These are phyloP conservation scores for Kappamyces sp. DNA, from an alignment of 192 early-diverging fungal genomes.

Conservation along the genomic window DNA sequence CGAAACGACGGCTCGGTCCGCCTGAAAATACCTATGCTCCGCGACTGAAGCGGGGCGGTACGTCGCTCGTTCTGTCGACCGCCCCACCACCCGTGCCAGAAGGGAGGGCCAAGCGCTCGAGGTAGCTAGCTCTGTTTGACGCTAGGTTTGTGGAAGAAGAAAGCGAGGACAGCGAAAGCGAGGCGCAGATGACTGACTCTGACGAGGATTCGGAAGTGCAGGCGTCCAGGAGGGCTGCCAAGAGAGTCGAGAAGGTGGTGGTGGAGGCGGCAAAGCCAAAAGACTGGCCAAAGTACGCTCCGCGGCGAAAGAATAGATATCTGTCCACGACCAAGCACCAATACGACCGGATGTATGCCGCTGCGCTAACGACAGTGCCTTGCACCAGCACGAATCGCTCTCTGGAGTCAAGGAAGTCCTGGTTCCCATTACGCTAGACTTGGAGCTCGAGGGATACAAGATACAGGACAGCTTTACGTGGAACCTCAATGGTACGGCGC, in stretches of 20 bases:
- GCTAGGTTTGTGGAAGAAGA: constrained; percentile 4
- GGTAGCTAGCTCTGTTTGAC: no score
- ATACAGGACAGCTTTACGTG: constrained; percentile 47
- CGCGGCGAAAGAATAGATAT: not conserved
- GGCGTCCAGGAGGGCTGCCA: not conserved
- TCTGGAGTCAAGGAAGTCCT: constrained; percentile 16
- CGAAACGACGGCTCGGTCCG: not conserved
- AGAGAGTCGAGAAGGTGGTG: not conserved
- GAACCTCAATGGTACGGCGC: constrained; percentile 49
- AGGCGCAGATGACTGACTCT: not conserved
- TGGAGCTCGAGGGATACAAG: constrained; percentile 49
- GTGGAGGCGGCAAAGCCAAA: not conserved
- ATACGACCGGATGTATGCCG: constrained; percentile 1
- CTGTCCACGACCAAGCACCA: constrained; percentile 3
- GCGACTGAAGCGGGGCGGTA: not conserved
- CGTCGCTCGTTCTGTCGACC: not conserved
- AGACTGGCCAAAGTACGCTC: not conserved
- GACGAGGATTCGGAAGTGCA: not conserved
- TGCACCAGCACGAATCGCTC: not conserved
- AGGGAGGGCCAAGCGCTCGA: not conserved
- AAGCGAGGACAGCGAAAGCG: not conserved
- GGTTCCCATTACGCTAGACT: constrained; percentile 44
- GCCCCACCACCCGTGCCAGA: not conserved
- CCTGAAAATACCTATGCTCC: not conserved
- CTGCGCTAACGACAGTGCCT: not conserved